These are phyloP conservation scores for Logfia minima DNA, from an alignment of 129 eudicot species.

Conservation along the genomic window DNA sequence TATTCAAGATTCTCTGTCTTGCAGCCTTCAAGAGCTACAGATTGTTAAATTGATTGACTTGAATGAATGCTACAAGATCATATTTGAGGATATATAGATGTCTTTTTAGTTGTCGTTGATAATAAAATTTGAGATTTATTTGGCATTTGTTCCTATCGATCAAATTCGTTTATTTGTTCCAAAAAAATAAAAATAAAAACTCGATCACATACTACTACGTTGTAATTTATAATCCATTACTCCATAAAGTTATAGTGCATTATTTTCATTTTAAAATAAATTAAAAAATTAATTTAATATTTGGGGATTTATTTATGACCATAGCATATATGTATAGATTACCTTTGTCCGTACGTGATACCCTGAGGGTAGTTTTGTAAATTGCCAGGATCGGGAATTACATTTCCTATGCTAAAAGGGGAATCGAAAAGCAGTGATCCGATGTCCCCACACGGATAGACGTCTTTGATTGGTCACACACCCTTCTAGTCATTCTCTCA, in stretches of 20 bases:
- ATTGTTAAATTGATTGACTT: conserved; percentile 19
- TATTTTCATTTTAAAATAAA: too few relatives aligned
- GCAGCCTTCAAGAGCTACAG: conserved; percentile 18
- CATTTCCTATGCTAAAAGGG: conserved; percentile 27
- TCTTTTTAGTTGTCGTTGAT: too few relatives aligned
- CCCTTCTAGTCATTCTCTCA: conserved; percentile 16
- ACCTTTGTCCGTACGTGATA: too few relatives aligned
- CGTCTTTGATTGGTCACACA: conserved; percentile 15
- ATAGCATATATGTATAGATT: too few relatives aligned
- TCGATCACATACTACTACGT: too few relatives aligned
- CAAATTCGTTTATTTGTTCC: not conserved
- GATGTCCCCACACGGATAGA: conserved; percentile 32
- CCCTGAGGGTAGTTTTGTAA: conserved; percentile 22
- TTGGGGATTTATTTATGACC: not conserved
- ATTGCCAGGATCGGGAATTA: conserved; percentile 11
- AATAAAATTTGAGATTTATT: not conserved
- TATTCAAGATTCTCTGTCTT: conserved; percentile 31
- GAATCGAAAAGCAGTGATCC: conserved; percentile 26
- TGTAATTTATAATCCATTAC: too few relatives aligned
- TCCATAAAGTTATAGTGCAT: too few relatives aligned
- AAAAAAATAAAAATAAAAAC: too few relatives aligned
- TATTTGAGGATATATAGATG: not conserved
- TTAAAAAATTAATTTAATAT: too few relatives aligned
- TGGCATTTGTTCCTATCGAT: not conserved
- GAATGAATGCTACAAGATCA: conserved; percentile 35